These are phyloP conservation scores for Medicago ruthenica DNA, from an alignment of 306 rosid species.

Conservation along the genomic window DNA sequence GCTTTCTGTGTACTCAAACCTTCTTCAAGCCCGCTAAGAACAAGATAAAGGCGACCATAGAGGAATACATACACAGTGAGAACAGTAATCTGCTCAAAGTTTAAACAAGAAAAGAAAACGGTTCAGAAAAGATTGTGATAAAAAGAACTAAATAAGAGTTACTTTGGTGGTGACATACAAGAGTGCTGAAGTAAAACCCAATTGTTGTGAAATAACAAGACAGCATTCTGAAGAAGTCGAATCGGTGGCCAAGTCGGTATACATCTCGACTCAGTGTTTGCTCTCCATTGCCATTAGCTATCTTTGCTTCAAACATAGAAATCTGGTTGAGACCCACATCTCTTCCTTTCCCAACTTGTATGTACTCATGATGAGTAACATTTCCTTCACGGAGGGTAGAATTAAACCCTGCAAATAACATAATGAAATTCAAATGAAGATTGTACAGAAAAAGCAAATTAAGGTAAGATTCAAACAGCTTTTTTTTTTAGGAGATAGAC, in stretches of 20 bases:
- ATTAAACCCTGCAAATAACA: slow-evolving; percentile 74
- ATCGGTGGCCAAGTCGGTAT: slow-evolving; percentile 97
- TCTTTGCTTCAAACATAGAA: slow-evolving; percentile 97
- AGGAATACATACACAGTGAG: slow-evolving; percentile 93
- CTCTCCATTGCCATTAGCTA: slow-evolving; percentile 98
- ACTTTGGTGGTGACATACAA: slow-evolving; percentile 54
- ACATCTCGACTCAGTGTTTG: slow-evolving; percentile 95
- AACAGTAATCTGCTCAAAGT: slow-evolving; percentile 82
- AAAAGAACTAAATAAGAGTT: slow-evolving; percentile 17
- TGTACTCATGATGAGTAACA: slow-evolving; percentile 97
- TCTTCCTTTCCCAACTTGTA: slow-evolving; percentile 98
- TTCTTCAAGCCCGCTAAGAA: slow-evolving; percentile 96
- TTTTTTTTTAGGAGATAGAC: neutral
- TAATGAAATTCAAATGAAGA: slow-evolving; percentile 20
- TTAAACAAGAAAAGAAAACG: slow-evolving; percentile 18
- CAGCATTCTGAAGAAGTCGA: slow-evolving; percentile 94
- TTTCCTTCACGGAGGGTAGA: slow-evolving; percentile 98
- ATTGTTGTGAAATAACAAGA: slow-evolving; percentile 94
- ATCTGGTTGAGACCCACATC: slow-evolving; percentile 99
- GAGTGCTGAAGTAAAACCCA: slow-evolving; percentile 95
- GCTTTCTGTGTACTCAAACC: slow-evolving; percentile 78
- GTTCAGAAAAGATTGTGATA: slow-evolving; percentile 23
- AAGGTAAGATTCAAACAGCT: neutral
- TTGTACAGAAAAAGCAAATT: slow-evolving; percentile 1
- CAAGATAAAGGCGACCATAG: slow-evolving; percentile 96